phyloP scores from a whole-genome alignment of 331 rosid genomes.

The Phaseolus coccineus region DNA sequence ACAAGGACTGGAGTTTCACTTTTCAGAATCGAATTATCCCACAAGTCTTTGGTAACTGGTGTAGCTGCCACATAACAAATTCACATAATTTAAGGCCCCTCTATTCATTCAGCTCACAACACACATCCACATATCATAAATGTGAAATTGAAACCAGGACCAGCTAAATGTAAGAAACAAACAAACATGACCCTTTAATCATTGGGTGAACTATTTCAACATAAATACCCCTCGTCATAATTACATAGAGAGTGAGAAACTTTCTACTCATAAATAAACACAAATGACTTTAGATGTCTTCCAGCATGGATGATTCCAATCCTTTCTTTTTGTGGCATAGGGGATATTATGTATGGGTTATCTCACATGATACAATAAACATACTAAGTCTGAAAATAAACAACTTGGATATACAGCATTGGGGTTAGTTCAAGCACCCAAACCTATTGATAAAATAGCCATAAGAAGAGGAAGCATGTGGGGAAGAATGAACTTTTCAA shows the following conservation, averaged over 20 bases:
- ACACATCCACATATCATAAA: constrained; percentile 22
- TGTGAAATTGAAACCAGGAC: constrained; percentile 12
- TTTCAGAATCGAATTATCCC: constrained; percentile 69
- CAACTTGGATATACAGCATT: background rate
- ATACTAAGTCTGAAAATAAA: constrained; percentile 35
- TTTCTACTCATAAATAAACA: constrained; percentile 1
- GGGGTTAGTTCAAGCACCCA: constrained; percentile 20
- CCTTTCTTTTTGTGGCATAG: background rate
- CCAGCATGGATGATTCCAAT: background rate
- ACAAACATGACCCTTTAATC: background rate
- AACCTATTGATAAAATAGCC: background rate
- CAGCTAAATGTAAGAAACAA: constrained; percentile 12
- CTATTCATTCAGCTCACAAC: constrained; percentile 23
- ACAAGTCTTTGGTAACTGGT: constrained; percentile 64
- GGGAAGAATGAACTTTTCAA: background rate
- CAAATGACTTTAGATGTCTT: background rate
- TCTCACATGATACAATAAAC: constrained; percentile 7
- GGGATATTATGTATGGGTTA: background rate
- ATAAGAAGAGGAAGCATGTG: background rate
- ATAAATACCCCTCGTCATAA: constrained; percentile 1
- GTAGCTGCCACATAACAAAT: constrained; percentile 61
- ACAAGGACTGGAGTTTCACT: constrained; percentile 84
- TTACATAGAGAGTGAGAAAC: background rate
- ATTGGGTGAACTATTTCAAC: constrained; percentile 24
- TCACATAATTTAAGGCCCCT: constrained; percentile 39